Conservation (phyloP, 1,284 basidiomycete genomes). For the Ceratorhiza oryzae-sativae region DNA sequence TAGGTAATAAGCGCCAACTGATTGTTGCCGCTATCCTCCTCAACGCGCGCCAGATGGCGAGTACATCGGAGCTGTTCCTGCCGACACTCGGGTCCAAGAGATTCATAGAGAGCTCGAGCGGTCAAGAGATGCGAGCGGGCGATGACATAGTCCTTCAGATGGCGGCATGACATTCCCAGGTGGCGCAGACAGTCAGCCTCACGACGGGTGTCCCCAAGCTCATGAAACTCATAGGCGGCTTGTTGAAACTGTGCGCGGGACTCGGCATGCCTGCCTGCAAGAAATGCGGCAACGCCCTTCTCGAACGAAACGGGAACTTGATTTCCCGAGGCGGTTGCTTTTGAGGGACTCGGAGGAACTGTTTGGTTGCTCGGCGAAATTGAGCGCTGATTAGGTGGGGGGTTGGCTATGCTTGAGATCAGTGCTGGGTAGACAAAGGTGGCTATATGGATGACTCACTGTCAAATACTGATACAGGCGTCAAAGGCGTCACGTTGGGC, state of each 20-base stretch:
- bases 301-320: not conserved
- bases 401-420: not conserved
- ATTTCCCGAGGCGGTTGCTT: not conserved
- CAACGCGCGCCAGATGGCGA: constrained; percentile 20
- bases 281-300: constrained; percentile 4
- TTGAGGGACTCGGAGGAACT: not conserved
- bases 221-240: constrained; percentile 22
- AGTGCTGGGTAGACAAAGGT: not conserved
- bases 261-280: constrained; percentile 23
- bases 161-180: constrained; percentile 16
- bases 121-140: constrained; percentile 17
- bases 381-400: not conserved
- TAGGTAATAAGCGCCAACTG: constrained; percentile 12
- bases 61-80: constrained; percentile 27
- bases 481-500: not conserved
- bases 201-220: not conserved
- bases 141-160: constrained; percentile 7
- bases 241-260: constrained; percentile 15
- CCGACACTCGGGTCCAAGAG: not conserved
- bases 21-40: constrained; percentile 21
- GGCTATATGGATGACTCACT: not conserved
- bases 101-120: constrained; percentile 25
- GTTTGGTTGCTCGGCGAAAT: not conserved
- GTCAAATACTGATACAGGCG: constrained; percentile 1
- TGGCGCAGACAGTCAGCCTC: constrained; percentile 29